Percentiles rank a stretch among this genome's conserved stretches.
Conservation (phyloP, 805 yeast species). For the Saccharomycopsis guyanensis region DNA sequence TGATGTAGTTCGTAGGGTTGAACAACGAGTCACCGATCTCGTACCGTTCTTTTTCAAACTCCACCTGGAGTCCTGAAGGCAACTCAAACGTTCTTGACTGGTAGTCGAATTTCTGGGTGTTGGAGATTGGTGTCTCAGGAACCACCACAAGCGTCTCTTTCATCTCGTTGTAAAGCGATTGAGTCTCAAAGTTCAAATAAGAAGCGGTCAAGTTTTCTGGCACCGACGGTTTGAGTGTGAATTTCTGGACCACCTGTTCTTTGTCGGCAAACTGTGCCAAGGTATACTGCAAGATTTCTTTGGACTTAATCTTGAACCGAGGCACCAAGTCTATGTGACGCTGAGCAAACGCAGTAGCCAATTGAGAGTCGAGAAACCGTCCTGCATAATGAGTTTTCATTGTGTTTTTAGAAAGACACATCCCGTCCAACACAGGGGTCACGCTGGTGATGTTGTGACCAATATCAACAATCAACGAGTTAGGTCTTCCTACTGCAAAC, state of each 20-base stretch:
- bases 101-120: slow-evolving; percentile 20
- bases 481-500: slow-evolving; percentile 83
- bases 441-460: slow-evolving; percentile 75
- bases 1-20: slow-evolving; percentile 43
- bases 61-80: slow-evolving; percentile 65
- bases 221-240: slow-evolving; percentile 27
- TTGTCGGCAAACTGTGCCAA: slow-evolving; percentile 13
- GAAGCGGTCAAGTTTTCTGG: slow-evolving; percentile 37
- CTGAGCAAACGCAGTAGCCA: slow-evolving; percentile 12
- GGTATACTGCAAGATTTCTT: slow-evolving; percentile 26
- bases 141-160: slow-evolving; percentile 63
- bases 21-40: slow-evolving; percentile 68
- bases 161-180: slow-evolving; percentile 57
- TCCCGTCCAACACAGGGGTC: slow-evolving; percentile 79
- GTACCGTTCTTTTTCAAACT: slow-evolving; percentile 53
- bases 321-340: slow-evolving; percentile 34
- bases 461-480: slow-evolving; percentile 76
- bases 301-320: slow-evolving; percentile 44
- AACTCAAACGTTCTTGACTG: slow-evolving; percentile 52
- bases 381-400: slow-evolving; percentile 74
- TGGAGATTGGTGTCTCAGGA: slow-evolving; percentile 34
- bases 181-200: slow-evolving; percentile 48
- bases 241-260: slow-evolving; percentile 22
- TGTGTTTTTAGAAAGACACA: slow-evolving; percentile 62
- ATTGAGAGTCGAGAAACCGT: slow-evolving; percentile 34